Conservation (phyloP, 2,329 filamentous ascomycete species). For the Colletotrichum sp. region DNA sequence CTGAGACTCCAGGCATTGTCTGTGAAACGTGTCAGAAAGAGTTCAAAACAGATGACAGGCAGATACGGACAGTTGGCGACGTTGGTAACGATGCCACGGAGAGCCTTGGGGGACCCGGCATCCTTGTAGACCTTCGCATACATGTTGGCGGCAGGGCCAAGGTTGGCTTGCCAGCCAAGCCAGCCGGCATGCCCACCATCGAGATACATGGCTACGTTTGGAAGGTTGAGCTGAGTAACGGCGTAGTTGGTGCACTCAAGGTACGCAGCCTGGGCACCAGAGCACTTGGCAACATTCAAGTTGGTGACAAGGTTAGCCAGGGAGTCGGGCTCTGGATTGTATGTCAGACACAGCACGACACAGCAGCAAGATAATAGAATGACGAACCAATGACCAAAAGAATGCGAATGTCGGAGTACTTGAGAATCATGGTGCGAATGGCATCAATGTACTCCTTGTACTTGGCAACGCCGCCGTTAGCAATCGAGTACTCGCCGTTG, state of each 20-base stretch:
- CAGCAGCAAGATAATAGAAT: neutral
- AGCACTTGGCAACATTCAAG: constrained; percentile 53
- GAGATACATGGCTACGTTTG: constrained; percentile 62
- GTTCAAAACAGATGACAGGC: neutral
- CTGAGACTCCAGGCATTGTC: constrained; percentile 55
- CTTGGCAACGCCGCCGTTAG: constrained; percentile 53
- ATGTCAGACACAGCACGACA: constrained; percentile 25
- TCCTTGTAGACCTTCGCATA: constrained; percentile 54
- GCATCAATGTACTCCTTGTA: constrained; percentile 62
- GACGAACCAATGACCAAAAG: constrained; percentile 48
- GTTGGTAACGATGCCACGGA: constrained; percentile 62
- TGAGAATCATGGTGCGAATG: constrained; percentile 44
- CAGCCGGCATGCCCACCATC: constrained; percentile 61
- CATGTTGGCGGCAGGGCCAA: constrained; percentile 50
- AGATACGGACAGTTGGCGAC: constrained; percentile 47
- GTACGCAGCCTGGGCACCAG: constrained; percentile 52
- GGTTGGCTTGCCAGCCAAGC: constrained; percentile 63
- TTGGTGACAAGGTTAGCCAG: constrained; percentile 66
- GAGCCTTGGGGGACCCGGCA: constrained; percentile 51
- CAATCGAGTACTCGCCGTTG: constrained; percentile 60
- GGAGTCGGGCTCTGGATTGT: constrained; percentile 55
- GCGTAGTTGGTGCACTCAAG: constrained; percentile 56
- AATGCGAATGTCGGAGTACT: constrained; percentile 47
- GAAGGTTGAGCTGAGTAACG: constrained; percentile 54
- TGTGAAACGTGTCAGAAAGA: neutral